These are phyloP conservation scores for Sclerotinia spermophila DNA, from an alignment of 2,329 filamentous ascomycete species.

Conservation along the genomic window DNA sequence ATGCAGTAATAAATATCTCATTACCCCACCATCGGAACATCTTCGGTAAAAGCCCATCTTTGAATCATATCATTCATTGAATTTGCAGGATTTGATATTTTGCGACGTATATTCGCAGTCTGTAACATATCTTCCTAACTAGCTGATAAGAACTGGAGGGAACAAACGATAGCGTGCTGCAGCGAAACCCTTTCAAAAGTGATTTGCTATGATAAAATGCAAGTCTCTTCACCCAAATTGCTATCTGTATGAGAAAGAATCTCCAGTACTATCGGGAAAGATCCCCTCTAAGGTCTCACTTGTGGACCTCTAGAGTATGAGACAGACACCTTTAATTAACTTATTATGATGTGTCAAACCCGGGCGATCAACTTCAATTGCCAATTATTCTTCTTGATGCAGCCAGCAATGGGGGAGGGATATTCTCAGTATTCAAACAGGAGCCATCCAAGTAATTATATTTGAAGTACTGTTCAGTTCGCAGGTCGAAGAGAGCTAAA, in stretches of 20 bases:
- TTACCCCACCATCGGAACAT: not conserved
- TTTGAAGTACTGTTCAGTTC: not conserved
- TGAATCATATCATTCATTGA: not conserved
- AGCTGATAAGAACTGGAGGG: not conserved
- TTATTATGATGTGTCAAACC: not conserved
- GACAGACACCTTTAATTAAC: not conserved
- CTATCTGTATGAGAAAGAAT: not conserved
- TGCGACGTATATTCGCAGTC: not conserved
- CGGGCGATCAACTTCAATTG: not conserved
- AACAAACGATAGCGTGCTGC: not conserved
- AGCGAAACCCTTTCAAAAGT: not conserved
- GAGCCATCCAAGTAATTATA: not conserved
- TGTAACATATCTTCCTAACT: no score
- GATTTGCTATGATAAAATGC: not conserved
- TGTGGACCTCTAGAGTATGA: not conserved
- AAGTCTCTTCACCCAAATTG: not conserved
- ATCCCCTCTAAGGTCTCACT: not conserved
- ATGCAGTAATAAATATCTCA: no score
- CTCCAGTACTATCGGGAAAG: not conserved
- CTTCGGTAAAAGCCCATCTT: not conserved
- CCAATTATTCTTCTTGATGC: not conserved
- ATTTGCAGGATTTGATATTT: not conserved
- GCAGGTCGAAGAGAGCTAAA: not conserved
- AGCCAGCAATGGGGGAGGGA: not conserved
- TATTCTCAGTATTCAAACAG: not conserved